phyloP scores from a whole-genome alignment of 768 basidiomycete species.

The Gyrodon lividus region DNA sequence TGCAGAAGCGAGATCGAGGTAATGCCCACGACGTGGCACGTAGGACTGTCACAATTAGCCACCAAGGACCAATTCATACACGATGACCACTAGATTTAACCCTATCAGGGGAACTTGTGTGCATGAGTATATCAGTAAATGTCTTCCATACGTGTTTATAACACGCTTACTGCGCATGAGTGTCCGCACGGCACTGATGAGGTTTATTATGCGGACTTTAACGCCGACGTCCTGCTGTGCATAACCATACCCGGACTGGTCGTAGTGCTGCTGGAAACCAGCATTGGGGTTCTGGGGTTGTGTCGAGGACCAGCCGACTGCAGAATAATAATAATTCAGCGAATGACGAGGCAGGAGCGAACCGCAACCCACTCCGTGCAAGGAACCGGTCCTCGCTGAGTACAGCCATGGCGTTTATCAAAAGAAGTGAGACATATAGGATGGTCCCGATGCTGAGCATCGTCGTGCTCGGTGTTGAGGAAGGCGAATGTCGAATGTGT shows the following conservation, averaged over 20 bases:
- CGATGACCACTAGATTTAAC: constrained; percentile 81
- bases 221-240: constrained; percentile 63
- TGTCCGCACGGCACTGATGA: constrained; percentile 93
- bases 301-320: constrained; percentile 88
- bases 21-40: constrained; percentile 14
- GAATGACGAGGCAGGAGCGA: constrained; percentile 2
- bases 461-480: constrained; percentile 20
- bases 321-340: constrained; percentile 17
- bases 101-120: constrained; percentile 85
- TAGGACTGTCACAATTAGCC: constrained; percentile 30
- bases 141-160: constrained; percentile 11
- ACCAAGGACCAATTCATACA: constrained; percentile 79
- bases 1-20: constrained; percentile 13
- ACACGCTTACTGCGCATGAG: constrained; percentile 89
- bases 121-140: constrained; percentile 17
- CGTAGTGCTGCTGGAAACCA: constrained; percentile 66
- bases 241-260: constrained; percentile 58
- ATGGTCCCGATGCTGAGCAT: constrained; percentile 70
- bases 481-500: constrained; percentile 2
- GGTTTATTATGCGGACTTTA: constrained; percentile 84
- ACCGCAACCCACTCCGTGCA: constrained; percentile 67
- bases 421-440: constrained; percentile 81
- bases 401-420: constrained; percentile 94
- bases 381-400: constrained; percentile 97
- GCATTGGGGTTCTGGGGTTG: constrained; percentile 56